These are phyloP conservation scores for Fusarium hainanense DNA, from an alignment of 2,329 filamentous ascomycete species.

Conservation along the genomic window DNA sequence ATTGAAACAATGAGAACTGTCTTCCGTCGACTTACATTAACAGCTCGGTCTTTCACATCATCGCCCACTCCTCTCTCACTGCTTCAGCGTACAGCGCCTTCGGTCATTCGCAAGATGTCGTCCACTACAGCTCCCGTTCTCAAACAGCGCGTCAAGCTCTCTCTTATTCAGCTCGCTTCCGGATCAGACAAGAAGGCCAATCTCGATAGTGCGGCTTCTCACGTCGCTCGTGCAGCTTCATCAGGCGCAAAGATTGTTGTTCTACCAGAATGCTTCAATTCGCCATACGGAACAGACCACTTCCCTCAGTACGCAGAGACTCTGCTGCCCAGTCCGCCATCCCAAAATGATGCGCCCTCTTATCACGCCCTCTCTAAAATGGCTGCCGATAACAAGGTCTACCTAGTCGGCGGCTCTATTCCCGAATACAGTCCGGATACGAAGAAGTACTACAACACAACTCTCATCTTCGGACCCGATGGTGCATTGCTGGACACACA, in stretches of 20 bases:
- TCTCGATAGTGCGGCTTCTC: constrained; percentile 80
- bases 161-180: constrained; percentile 83
- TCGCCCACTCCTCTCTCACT: constrained; percentile 31
- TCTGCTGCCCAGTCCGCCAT: constrained; percentile 80
- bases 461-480: constrained; percentile 80
- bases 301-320: constrained; percentile 94
- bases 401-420: constrained; percentile 91
- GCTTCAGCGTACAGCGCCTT: constrained; percentile 20
- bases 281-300: constrained; percentile 89
- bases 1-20: constrained; percentile 32
- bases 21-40: constrained; percentile 21
- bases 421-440: constrained; percentile 75
- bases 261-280: constrained; percentile 98
- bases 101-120: constrained; percentile 52
- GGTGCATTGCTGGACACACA: constrained; percentile 88
- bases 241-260: constrained; percentile 87
- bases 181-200: constrained; percentile 87
- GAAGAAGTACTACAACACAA: constrained; percentile 88
- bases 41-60: constrained; percentile 25
- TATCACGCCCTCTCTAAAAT: constrained; percentile 86
- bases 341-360: constrained; percentile 77
- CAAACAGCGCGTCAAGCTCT: constrained; percentile 81
- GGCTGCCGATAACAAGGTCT: constrained; percentile 81
- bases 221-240: constrained; percentile 83
- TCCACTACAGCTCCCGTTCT: constrained; percentile 62